Base-by-base conservation (phyloP, 495 filamentous ascomycete genomes). In the Penicillium dipodomyicola region DNA sequence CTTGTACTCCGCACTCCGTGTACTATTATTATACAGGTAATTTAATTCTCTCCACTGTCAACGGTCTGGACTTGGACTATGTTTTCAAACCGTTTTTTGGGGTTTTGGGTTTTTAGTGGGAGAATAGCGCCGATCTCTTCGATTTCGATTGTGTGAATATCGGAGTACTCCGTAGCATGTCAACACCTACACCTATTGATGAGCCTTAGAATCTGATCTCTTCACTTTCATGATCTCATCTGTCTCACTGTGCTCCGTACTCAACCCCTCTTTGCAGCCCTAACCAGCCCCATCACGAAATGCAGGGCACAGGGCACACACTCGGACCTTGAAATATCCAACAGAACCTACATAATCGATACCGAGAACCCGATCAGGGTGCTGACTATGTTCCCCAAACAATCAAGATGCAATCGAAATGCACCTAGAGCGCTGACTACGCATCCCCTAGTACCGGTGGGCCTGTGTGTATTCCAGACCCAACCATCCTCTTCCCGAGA, bases 81-180 rank as follows among this genome's bases (percentile, higher is more conserved):
- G 27, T 40, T 46, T 54, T 45, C 20, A 2, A 35, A 22, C 42
- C 22, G n/a, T 54, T 37, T 33, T 37, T 29, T 29, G 1, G 1
- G 30, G 4, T 12, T 37, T 35, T 37, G 0, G 30, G 12, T 46
- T 37, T 47, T 54, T 46, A 40, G 52, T 54, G 52, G 33, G 42
- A 47, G 12, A 47, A n/a, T 47, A 54, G 52, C 47, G 52, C 52
- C 52, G 52, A 54, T 54, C 52, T 40, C 6, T 27, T 15, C 22
- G 23, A 35, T 39, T n/a, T 37, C 33, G n/a, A 39, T 33, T 33
- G 30, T 39, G 15, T 39, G 15, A 39, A n/a, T 37, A 37, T 30
- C 29, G 29, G 29, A 30, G 29, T 11, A 11, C 29, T 30, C 27
- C 29, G 29, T 30, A 30, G 9, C 9, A 11, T 30, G 29, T 30